Percentiles rank a stretch among this genome's conserved stretches.
These are phyloP conservation scores for Didymella sp. DNA, from an alignment of 2,329 filamentous ascomycete genomes.

Conservation along the genomic window DNA sequence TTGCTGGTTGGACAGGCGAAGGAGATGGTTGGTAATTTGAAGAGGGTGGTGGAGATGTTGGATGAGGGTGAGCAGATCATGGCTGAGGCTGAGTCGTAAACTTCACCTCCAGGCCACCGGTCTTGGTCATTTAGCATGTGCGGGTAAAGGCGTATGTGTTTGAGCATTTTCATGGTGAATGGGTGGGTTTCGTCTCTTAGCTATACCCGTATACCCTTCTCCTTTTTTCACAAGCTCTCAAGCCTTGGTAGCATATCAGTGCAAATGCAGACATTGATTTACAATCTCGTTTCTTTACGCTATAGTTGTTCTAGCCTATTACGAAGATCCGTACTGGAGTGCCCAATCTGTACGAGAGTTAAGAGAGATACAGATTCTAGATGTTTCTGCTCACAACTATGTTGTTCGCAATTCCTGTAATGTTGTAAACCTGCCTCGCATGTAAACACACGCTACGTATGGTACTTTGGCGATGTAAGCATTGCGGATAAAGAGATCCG, in stretches of 20 bases:
- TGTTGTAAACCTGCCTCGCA: too few relatives aligned
- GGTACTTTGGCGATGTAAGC: too few relatives aligned
- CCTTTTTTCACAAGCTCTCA: constrained; percentile 1
- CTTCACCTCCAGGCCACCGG: too few relatives aligned
- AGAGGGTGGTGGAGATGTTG: constrained; percentile 82
- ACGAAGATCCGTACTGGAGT: too few relatives aligned
- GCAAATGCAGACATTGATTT: too few relatives aligned
- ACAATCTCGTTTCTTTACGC: not conserved
- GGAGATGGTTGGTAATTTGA: constrained; percentile 82
- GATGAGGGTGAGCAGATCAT: constrained; percentile 95
- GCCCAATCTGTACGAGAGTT: too few relatives aligned
- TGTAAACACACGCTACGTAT: too few relatives aligned
- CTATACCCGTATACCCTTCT: constrained; percentile 23
- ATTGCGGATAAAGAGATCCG: too few relatives aligned
- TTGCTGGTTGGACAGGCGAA: constrained; percentile 86
- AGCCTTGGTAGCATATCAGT: not conserved
- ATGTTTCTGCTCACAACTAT: too few relatives aligned
- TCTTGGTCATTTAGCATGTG: not conserved
- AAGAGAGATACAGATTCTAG: too few relatives aligned
- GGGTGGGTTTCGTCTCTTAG: constrained; percentile 10
- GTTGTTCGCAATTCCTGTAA: too few relatives aligned
- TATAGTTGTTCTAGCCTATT: too few relatives aligned
- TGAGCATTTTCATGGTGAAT: not conserved
- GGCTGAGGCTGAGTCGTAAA: constrained; percentile 61
- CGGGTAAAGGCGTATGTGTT: not conserved